These are phyloP conservation scores for Rhododendron griersonianum DNA, from an alignment of 148 eudicot genomes.

Conservation along the genomic window DNA sequence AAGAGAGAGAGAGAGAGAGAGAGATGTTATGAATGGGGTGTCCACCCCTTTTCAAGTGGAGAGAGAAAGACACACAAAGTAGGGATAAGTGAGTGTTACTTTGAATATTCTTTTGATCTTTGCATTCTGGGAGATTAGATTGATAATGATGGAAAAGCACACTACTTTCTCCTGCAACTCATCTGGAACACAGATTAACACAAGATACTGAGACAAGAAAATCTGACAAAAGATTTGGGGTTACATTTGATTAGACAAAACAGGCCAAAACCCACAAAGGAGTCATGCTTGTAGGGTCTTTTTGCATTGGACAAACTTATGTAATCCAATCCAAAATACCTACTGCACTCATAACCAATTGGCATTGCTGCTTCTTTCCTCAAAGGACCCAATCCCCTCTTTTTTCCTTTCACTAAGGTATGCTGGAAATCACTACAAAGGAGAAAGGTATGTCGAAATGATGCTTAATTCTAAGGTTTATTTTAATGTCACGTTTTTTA, in stretches of 20 bases:
- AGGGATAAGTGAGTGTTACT: background rate
- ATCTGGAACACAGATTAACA: background rate
- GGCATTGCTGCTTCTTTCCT: background rate
- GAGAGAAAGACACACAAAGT: background rate
- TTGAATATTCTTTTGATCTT: background rate
- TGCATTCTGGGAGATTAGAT: background rate
- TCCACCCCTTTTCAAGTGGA: background rate
- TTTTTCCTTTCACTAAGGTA: background rate
- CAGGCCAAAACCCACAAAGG: constrained; percentile 9
- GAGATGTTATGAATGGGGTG: background rate
- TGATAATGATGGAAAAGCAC: background rate
- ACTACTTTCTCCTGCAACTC: background rate
- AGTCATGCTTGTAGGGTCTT: background rate
- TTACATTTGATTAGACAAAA: constrained; percentile 12
- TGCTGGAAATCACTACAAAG: background rate
- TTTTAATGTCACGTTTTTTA: background rate
- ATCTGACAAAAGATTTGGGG: constrained; percentile 3
- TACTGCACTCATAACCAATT: constrained; percentile 1
- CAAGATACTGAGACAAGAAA: constrained; percentile 4
- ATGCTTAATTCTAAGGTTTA: background rate
- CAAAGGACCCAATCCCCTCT: no score
- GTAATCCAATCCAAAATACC: background rate
- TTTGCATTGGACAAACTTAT: background rate
- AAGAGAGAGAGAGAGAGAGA: background rate
- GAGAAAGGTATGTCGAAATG: background rate